Evolutionary conservation across 1,284 basidiomycete genomes (phyloP), one percentile per base, ranked within the genome.

Genomic region (Sphagnurus paluster): DNA sequence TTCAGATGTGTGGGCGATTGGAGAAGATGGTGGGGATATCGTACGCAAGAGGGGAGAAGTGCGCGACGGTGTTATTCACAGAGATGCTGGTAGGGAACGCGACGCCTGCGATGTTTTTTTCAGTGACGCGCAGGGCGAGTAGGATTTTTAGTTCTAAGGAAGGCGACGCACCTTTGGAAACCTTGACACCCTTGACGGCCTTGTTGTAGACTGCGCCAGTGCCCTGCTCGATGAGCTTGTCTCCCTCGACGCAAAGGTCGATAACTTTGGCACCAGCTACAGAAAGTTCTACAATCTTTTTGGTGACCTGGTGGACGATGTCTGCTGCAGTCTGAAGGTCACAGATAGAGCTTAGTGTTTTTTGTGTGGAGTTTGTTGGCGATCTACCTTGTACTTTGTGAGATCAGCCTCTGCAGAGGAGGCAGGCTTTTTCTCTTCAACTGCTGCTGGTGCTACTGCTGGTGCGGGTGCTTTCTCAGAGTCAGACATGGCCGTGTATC

Each of bases 71-170:
- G 66, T 93, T 87, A 84, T 98, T 98, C 60, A 98, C 84, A 30
- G 93, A 96, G 58, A 98, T 75, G 58, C 80, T 86, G 16, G 96
- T 98, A 20, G 96, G 95, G 80, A 98, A 98, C 1, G 93, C 92
- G 62, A 94, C 77, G 53, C 93, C 93, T 93, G 55, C n/a, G 19
- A 30, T 30, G 39, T 10, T 11, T 23, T n/a, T n/a, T 23, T 42
- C 34, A 56, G 44, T 45, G 35, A n/a, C n/a, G 19, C 17, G 43
- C 13, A 26, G 9, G 46, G 49, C 20, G 49, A 41, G 32, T 41
- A 46, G 32, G 33, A 16, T 14, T 24, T 17, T 21, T 29, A 44
- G 28, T 3, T 14, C 29, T 14, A 32, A 10, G 11, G 7, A 14
- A 10, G 30, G 33, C 25, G 26, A 66, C 83, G 56, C 57, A 87